Conservation (phyloP, 2,329 filamentous ascomycete genomes). For the Nemania abortiva region DNA sequence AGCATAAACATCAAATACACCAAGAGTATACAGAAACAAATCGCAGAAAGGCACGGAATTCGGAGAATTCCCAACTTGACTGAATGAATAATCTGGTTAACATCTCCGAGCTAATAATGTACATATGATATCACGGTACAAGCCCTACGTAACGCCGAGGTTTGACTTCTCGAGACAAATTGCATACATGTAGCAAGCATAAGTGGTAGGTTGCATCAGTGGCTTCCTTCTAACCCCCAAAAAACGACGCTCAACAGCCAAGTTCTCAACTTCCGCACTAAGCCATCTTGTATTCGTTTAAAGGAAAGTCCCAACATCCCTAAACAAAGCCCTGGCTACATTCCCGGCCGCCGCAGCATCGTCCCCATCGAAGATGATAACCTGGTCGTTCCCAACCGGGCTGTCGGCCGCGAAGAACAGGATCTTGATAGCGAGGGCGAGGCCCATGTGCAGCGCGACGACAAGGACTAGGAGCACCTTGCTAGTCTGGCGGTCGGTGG, state of each 20-base stretch:
- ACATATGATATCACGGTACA: slow-evolving; percentile 39
- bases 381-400: slow-evolving; percentile 58
- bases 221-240: not conserved
- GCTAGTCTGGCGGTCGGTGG: slow-evolving; percentile 91
- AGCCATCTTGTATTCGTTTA: not conserved
- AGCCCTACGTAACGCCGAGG: slow-evolving; percentile 21
- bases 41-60: not conserved
- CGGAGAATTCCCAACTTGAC: not conserved
- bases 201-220: not conserved
- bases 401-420: slow-evolving; percentile 92
- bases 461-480: slow-evolving; percentile 89
- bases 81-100: not conserved
- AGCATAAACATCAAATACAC: not conserved
- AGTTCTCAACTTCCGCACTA: not conserved
- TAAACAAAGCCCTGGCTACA: slow-evolving; percentile 38
- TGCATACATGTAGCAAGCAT: slow-evolving; percentile 16
- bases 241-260: not conserved
- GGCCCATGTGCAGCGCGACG: slow-evolving; percentile 85
- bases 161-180: slow-evolving; percentile 15
- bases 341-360: slow-evolving; percentile 23
- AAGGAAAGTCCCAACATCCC: not conserved
- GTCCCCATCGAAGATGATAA: slow-evolving; percentile 15
- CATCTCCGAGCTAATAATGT: slow-evolving; percentile 32
- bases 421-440: slow-evolving; percentile 94
- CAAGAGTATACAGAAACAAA: too few species aligned